Conservation (phyloP, 108 stramenopile species). For the Cylindrotheca closterium region DNA sequence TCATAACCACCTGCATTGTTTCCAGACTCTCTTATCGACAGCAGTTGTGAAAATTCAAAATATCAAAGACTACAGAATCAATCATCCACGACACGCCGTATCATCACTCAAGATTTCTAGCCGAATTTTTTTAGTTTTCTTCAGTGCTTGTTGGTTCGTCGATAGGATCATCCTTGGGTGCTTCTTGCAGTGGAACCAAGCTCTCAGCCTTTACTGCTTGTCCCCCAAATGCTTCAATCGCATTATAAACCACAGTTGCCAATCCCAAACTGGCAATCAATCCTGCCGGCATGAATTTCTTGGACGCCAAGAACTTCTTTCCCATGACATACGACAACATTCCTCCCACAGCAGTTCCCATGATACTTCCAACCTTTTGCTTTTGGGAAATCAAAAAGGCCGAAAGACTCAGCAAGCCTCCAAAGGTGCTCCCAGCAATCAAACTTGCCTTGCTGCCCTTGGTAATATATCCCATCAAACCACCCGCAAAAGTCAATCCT, state of each 20-base stretch:
- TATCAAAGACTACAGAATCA: too few species aligned
- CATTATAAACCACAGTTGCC: slow-evolving; percentile 8
- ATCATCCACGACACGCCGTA: too few species aligned
- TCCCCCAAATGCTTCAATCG: slow-evolving; percentile 3
- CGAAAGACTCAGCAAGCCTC: slow-evolving; percentile 4
- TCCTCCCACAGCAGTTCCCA: slow-evolving; percentile 10
- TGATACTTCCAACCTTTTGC: slow-evolving; percentile 1
- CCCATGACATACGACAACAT: slow-evolving; percentile 19
- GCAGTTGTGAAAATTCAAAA: too few species aligned
- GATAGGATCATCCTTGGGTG: too few species aligned
- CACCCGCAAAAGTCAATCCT: slow-evolving; percentile 7
- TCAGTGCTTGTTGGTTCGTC: too few species aligned
- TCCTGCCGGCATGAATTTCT: slow-evolving; percentile 18
- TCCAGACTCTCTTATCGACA: too few species aligned
- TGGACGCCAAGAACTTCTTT: slow-evolving; percentile 16
- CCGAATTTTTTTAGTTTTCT: too few species aligned
- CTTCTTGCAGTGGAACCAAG: too few species aligned
- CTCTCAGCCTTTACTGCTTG: too few species aligned
- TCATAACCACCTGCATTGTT: too few species aligned
- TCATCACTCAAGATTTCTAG: too few species aligned
- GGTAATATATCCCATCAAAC: slow-evolving; percentile 6
- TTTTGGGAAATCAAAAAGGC: slow-evolving; percentile 5
- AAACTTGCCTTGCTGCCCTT: slow-evolving; percentile 27
- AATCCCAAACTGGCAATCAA: slow-evolving; percentile 6
- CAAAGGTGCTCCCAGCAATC: slow-evolving; percentile 17